phyloP scores from a whole-genome alignment of 768 basidiomycete genomes.

The Fibroporia radiculosa region DNA sequence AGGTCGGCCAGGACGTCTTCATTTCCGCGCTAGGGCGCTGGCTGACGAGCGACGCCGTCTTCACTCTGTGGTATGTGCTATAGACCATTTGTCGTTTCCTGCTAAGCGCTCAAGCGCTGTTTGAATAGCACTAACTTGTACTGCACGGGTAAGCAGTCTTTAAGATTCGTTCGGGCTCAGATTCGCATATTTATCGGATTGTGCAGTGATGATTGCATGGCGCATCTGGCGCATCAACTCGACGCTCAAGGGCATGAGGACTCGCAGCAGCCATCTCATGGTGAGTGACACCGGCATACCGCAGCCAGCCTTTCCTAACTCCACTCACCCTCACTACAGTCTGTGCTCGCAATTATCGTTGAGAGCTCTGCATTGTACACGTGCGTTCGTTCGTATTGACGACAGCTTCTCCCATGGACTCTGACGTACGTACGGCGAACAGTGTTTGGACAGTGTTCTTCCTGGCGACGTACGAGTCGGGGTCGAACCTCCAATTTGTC shows the following conservation, averaged over 20 bases:
- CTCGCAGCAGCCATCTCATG: background rate
- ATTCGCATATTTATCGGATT: no score
- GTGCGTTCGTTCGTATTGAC: background rate
- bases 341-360: background rate
- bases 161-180: background rate
- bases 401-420: background rate
- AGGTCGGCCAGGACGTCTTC: background rate
- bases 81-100: background rate
- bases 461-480: background rate
- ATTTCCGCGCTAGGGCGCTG: background rate
- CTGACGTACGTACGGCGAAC: background rate
- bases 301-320: background rate
- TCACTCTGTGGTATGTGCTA: background rate
- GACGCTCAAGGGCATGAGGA: background rate
- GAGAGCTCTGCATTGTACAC: constrained; percentile 1
- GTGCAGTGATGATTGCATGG: background rate
- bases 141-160: background rate
- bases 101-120: background rate
- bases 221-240: background rate
- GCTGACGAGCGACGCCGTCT: background rate
- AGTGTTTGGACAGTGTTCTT: background rate
- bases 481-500: background rate
- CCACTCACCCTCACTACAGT: background rate
- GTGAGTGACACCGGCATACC: background rate
- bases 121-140: background rate